Evolutionary conservation across 306 rosid species (phyloP), one percentile per base, ranked within the genome.

Genomic region (Fagus sylvatica): DNA sequence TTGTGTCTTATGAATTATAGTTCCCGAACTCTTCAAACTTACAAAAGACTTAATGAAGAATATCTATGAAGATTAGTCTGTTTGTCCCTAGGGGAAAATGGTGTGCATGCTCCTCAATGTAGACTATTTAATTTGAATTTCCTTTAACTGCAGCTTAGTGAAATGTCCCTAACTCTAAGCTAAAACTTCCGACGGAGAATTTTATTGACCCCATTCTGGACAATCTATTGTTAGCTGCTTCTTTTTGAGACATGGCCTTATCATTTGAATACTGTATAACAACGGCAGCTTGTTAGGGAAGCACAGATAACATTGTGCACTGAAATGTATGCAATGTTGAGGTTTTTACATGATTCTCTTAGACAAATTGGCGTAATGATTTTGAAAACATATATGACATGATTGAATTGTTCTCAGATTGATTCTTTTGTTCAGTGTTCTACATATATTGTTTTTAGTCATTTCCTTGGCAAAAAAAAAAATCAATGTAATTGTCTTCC

Each of bases 51-150:
- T 42, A 8, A 17, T 55, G 32, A 56, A 61, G 40, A 46, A 71
- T 49, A 34, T 66, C 69, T 79, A 62, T 49, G 46, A 41, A 51
- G 13, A 65, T 57, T 73, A 79, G 68, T 69, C 43, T 74, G 71
- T 37, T 79, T 55, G 12, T 2, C 71, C 16, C 10, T 66, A 16
- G 7, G 7, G 30, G 19, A 66, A 33, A 32, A 37, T 66, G 40
- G 49, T 22, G 22, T 36, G 51, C 69, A 62, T 62, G 43, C 51
- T 62, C 6, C 15, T 59, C 65, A 10, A 59, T 30, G 65, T 59
- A 59, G 16, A 59, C 65, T 22, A 12, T 60, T 59, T 59, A 46
- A 46, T 46, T 10, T 28, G 37, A 62, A 22, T 62, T 62, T 62
- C 22, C 0, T 2, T 36, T 36, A 8, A 62, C 37, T 36, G 41